Percentiles rank a stretch among this genome's conserved stretches.
These are phyloP conservation scores for Turritis glabra DNA, from an alignment of 345 rosid genomes.

Conservation along the genomic window DNA sequence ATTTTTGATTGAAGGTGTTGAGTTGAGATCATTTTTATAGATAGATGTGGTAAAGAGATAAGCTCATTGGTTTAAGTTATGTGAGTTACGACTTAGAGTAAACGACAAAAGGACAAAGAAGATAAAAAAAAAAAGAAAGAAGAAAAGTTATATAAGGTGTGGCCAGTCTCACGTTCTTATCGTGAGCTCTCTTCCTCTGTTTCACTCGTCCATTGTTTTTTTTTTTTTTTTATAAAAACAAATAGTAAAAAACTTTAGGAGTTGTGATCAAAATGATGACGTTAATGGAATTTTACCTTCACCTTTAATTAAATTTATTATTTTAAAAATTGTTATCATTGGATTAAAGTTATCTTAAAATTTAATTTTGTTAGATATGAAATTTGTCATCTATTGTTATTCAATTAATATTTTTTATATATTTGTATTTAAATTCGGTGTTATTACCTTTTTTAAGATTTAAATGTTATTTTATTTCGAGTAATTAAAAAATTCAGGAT, in stretches of 20 bases:
- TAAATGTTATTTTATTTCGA: background rate
- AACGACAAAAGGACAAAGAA: constrained; percentile 30
- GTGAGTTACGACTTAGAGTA: constrained; percentile 36
- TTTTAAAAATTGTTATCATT: background rate
- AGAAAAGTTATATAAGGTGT: constrained; percentile 15
- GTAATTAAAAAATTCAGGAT: background rate
- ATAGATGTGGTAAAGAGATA: constrained; percentile 37
- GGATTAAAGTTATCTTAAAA: background rate
- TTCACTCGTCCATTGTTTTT: constrained; percentile 13
- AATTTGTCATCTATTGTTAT: background rate
- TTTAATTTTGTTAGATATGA: background rate
- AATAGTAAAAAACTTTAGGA: background rate
- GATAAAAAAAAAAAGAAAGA: background rate
- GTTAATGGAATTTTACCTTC: background rate
- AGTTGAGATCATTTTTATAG: constrained; percentile 35
- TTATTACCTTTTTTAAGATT: background rate
- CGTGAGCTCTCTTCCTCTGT: constrained; percentile 11
- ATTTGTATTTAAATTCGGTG: background rate
- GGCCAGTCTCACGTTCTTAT: constrained; percentile 35
- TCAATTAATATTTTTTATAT: background rate
- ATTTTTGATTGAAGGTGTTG: background rate
- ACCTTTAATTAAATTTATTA: background rate
- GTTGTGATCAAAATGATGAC: constrained; percentile 10
- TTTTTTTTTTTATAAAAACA: too few species aligned
- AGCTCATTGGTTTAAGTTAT: constrained; percentile 32